Conservation (phyloP, 805 yeast species). For the Sugiyamaella lignohabitans region DNA sequence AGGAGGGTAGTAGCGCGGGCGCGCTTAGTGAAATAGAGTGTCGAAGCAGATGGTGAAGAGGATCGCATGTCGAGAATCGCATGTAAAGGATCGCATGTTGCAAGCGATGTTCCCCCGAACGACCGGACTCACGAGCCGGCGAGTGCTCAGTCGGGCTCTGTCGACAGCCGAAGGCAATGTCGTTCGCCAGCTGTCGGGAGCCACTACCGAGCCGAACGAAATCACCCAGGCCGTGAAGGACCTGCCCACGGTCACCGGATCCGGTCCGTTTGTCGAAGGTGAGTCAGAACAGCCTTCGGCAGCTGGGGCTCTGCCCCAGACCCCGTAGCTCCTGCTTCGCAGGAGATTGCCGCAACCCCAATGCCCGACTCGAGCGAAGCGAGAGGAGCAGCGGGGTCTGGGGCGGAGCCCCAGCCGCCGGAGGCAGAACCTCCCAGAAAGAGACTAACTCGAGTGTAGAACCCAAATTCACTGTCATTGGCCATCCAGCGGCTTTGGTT, state of each 20-base stretch:
- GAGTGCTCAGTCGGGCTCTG: background rate
- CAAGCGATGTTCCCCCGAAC: background rate
- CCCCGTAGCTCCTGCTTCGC: too few species aligned
- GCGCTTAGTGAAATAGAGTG: too few species aligned
- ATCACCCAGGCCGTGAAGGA: slow-evolving; percentile 16
- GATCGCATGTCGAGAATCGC: too few species aligned
- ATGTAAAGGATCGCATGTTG: too few species aligned
- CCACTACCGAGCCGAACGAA: slow-evolving; percentile 8
- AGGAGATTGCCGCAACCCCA: too few species aligned
- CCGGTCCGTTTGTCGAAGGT: slow-evolving; percentile 38
- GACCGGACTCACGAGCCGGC: background rate
- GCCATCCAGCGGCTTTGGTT: slow-evolving; percentile 37
- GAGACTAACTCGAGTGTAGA: slow-evolving; percentile 8
- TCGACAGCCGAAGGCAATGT: background rate
- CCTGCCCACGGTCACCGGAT: slow-evolving; percentile 34
- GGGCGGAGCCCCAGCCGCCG: too few species aligned
- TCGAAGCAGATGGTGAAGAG: too few species aligned
- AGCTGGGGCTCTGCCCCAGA: too few species aligned
- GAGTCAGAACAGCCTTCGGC: background rate
- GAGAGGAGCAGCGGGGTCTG: too few species aligned
- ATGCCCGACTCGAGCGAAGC: too few species aligned
- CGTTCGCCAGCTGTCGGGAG: slow-evolving; percentile 2
- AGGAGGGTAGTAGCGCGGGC: too few species aligned
- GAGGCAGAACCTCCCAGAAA: too few species aligned
- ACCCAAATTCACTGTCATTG: slow-evolving; percentile 40